Base-by-base conservation (phyloP, 176 grass and related monocot species). In the Puccinellia tenuiflora region DNA sequence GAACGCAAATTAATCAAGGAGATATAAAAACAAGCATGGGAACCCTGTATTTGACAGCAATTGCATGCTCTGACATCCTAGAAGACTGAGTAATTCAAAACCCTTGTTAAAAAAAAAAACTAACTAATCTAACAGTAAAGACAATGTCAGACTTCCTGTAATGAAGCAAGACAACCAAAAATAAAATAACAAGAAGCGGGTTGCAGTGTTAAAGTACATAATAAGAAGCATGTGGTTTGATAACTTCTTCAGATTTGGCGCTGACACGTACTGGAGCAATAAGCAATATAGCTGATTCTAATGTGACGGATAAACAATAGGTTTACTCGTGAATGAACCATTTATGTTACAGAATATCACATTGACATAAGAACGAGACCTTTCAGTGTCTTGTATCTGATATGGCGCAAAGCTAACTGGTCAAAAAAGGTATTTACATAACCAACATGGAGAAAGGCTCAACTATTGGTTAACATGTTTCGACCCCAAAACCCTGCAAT, bases 41-140 rank as follows among this genome's bases (percentile, higher is more conserved):
- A 7, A 55, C 56, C 17, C 22, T 80, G 42, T 29, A 17, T 52
- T 78, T 72, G 54, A 78, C 14, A 77, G 8, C 10, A 10, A 39
- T 63, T 15, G 43, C 64, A 80, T 63, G 43, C 8, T 63, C 35
- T 20, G 13, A 68, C 28, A 85, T 39, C 54, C 64, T 79, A 73
- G 10, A 52, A 37, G 1, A 33, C 47, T 31, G 18, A 65, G 35
- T 60, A 71, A 82, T 85, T 63, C 22, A 5, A 53, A 84, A 38
- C 31, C 18, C 6, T 64, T 63, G 30, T 26, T 73, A 28, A 29
- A n/a, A 28, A 29, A 83, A 65, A 1, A 86, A 28, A 87, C 72
- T 11, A 81, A 45, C 75, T 88, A 31, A 84, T 60, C 75, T 34
- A 25, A 72, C 14, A 69, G 53, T 81, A 68, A 39, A 75, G 59